A percentile compares a stretch with the other conserved stretches of the same genome.
phyloP scores from a whole-genome alignment of 441 rosid genomes.

The Aquilaria agallochum region DNA sequence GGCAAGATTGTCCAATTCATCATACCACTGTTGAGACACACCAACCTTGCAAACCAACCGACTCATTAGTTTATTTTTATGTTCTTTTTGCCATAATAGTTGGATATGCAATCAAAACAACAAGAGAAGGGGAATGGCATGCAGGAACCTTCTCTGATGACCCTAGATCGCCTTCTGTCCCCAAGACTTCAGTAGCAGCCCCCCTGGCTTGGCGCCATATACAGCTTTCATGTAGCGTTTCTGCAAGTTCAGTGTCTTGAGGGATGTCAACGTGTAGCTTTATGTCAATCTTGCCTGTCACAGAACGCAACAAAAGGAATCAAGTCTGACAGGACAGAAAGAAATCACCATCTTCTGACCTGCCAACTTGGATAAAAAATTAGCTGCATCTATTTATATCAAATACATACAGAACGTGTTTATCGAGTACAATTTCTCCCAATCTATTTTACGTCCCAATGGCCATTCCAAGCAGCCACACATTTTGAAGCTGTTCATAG shows the following conservation, averaged over 20 bases:
- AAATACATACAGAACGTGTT: no score
- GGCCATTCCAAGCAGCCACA: no score
- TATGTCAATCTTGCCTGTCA: slow-evolving; percentile 70
- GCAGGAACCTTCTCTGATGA: slow-evolving; percentile 60
- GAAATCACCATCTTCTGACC: slow-evolving; percentile 32
- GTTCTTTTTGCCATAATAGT: slow-evolving; percentile 7
- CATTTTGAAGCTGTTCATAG: no score
- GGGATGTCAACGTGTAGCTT: slow-evolving; percentile 66
- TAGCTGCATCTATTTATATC: no score
- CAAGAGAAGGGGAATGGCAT: slow-evolving; percentile 8
- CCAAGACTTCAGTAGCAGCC: slow-evolving; percentile 49
- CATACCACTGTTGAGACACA: slow-evolving; percentile 83
- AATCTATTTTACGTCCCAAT: no score
- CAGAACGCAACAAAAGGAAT: slow-evolving; percentile 15
- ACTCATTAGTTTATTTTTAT: slow-evolving; percentile 5
- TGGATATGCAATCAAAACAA: slow-evolving; percentile 6
- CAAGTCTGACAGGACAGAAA: not conserved
- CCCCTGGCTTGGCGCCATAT: slow-evolving; percentile 93
- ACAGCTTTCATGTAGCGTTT: slow-evolving; percentile 74
- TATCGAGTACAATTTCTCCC: no score
- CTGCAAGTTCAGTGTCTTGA: slow-evolving; percentile 59
- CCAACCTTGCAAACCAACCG: slow-evolving; percentile 55
- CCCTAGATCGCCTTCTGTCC: slow-evolving; percentile 33
- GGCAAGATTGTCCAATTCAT: slow-evolving; percentile 82
- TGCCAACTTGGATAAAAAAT: slow-evolving; percentile 34